Percentiles rank a stretch among this genome's conserved stretches.
These are phyloP conservation scores for Debaryomyces psychrophilus DNA, from an alignment of 1,139 yeast genomes.

Conservation along the genomic window DNA sequence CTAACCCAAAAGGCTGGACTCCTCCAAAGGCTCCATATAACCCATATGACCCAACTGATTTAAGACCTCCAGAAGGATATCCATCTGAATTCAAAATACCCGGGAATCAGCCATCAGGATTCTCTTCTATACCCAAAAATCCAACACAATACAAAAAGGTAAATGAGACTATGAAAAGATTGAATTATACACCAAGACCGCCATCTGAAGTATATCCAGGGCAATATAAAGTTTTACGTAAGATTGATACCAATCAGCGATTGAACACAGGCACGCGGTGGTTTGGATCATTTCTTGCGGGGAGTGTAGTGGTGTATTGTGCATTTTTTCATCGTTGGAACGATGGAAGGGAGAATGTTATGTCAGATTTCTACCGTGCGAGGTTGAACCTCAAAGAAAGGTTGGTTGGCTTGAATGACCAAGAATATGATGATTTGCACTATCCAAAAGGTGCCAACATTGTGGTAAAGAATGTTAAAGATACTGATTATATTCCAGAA, in stretches of 20 bases:
- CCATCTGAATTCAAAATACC: slow-evolving; percentile 77
- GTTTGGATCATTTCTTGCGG: slow-evolving; percentile 52
- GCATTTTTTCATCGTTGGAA: slow-evolving; percentile 83
- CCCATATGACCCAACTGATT: slow-evolving; percentile 79
- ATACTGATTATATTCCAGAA: slow-evolving; percentile 46
- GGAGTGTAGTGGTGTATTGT: slow-evolving; percentile 55
- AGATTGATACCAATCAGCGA: slow-evolving; percentile 56
- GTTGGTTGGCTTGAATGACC: slow-evolving; percentile 56
- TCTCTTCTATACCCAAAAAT: slow-evolving; percentile 65
- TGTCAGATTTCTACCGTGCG: slow-evolving; percentile 65
- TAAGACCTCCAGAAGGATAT: slow-evolving; percentile 80
- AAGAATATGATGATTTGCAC: slow-evolving; percentile 66
- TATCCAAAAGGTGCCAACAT: slow-evolving; percentile 42
- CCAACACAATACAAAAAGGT: slow-evolving; percentile 72
- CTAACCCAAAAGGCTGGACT: slow-evolving; percentile 82
- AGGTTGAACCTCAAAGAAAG: slow-evolving; percentile 59
- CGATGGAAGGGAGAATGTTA: slow-evolving; percentile 77
- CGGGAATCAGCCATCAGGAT: slow-evolving; percentile 54
- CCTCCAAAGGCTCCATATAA: slow-evolving; percentile 84
- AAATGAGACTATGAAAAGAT: slow-evolving; percentile 69
- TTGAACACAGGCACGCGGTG: slow-evolving; percentile 59
- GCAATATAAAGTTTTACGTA: slow-evolving; percentile 70
- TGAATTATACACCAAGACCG: slow-evolving; percentile 82
- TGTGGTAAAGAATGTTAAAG: slow-evolving; percentile 44
- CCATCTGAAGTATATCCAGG: slow-evolving; percentile 75